phyloP scores from a whole-genome alignment of 2,329 filamentous ascomycete species.

The Calonectria ilicicola region DNA sequence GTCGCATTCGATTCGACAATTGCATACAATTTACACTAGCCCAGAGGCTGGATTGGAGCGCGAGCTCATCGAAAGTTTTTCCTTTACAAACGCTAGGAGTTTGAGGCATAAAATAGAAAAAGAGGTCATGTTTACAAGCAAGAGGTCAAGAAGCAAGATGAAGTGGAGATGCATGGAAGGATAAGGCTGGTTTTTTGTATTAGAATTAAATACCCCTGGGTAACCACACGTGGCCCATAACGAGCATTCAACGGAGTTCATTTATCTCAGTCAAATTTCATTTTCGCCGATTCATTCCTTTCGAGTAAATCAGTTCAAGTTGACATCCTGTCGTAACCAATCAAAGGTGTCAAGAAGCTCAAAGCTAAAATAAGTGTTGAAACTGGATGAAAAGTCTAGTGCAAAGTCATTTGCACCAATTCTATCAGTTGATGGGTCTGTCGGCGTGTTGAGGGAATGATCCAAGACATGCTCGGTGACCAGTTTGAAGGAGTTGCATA shows the following conservation, averaged over 20 bases:
- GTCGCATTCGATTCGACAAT: neutral
- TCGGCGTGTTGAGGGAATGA: slow-evolving; percentile 53
- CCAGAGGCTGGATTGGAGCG: neutral
- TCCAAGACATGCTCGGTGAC: slow-evolving; percentile 64
- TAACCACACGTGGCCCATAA: neutral
- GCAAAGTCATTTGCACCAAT: neutral
- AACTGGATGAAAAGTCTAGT: slow-evolving; percentile 25
- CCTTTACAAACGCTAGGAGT: neutral
- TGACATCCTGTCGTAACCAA: slow-evolving; percentile 42
- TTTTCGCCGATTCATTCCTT: neutral
- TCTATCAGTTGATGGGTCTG: neutral
- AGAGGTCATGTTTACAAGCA: neutral
- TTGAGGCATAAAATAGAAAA: neutral
- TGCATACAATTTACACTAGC: neutral
- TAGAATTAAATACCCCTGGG: neutral
- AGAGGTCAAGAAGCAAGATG: neutral
- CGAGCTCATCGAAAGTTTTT: neutral
- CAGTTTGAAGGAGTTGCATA: slow-evolving; percentile 57
- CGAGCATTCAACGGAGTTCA: neutral
- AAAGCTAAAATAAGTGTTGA: slow-evolving; percentile 52
- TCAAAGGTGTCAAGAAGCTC: slow-evolving; percentile 60
- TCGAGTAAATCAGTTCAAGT: neutral
- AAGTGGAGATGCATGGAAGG: neutral
- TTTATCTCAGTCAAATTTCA: neutral
- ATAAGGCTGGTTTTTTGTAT: neutral